Evolutionary conservation across 208 protist genomes (phyloP), one percentile per base, ranked within the genome.

Genomic region (Acanthamoeba quina): DNA sequence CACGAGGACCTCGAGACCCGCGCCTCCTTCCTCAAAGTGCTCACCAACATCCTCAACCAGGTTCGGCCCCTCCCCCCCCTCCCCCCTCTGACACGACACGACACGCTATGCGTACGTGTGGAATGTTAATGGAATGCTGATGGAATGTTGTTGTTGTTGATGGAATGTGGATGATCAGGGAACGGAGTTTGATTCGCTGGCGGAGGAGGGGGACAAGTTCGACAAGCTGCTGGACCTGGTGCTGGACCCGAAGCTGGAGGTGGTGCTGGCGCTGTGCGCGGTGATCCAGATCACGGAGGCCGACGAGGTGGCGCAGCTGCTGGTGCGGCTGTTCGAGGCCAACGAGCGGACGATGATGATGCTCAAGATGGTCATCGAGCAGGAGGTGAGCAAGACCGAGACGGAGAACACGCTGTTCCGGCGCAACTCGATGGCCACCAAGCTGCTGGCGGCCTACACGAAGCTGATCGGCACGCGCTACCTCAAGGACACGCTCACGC

Each of bases 21-120:
- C 31, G 90, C 94, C 9, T 95, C 94, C 47, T 96, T 97, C 52
- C 41, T 97, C 19, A 64, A 95, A 78, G 96, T 97, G 5, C 94
- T 97, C 70, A 95, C 96, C 6, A 96, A 97, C 83, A 97, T 97
- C 34, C 66, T 97, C 34, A 96, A 96, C 64, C 96, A 97, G 90
- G 62, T 70, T 11, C 21, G 21, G 2, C 15, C 0, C 70, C 13
- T 10, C 9, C 62, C 6, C 62, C 15, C 0, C 70, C 13, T 10
- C 9, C 62, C 6, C 62, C 3, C 62, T 70, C n/a, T 34, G 41
- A 44, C 41, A 44, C 41, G 41, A 44, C 4, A 44, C 41, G 5
- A 41, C 41, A 44, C 41, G 4, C n/a, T n/a, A n/a, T n/a, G n/a
- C n/a, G n/a, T n/a, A n/a, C n/a, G 37, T 41, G 37, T 41, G 37